phyloP scores from a whole-genome alignment of 352 stramenopile species.

The Phytophthora syringae region DNA sequence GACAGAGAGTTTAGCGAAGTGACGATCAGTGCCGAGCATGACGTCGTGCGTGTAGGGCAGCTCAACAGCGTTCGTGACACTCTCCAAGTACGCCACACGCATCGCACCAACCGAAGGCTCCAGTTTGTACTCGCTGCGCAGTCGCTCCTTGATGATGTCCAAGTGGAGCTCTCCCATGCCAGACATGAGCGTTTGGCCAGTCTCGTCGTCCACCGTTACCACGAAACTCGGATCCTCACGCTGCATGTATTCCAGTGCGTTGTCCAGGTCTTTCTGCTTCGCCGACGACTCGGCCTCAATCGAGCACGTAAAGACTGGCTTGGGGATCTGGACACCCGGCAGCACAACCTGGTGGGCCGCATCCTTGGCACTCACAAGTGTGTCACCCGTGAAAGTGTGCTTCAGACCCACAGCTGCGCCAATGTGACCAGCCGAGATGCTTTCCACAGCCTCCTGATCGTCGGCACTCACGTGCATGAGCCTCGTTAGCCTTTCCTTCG shows the following conservation, averaged over 20 bases:
- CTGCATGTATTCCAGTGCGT: slow-evolving; percentile 79
- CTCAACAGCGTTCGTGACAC: slow-evolving; percentile 48
- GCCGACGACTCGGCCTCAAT: slow-evolving; percentile 89
- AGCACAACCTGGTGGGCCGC: slow-evolving; percentile 47
- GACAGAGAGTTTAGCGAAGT: slow-evolving; percentile 72
- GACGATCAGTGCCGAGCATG: slow-evolving; percentile 71
- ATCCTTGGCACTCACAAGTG: slow-evolving; percentile 87
- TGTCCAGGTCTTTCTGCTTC: slow-evolving; percentile 88
- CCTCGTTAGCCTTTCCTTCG: slow-evolving; percentile 68
- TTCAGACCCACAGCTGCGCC: slow-evolving; percentile 94
- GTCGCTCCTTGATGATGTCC: slow-evolving; percentile 92
- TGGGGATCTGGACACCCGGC: slow-evolving; percentile 71
- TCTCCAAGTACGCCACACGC: slow-evolving; percentile 93
- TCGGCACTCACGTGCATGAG: slow-evolving; percentile 92
- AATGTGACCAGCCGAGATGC: slow-evolving; percentile 90
- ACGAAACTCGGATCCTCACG: slow-evolving; percentile 97
- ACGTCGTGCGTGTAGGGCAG: slow-evolving; percentile 65
- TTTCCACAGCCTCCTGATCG: slow-evolving; percentile 88
- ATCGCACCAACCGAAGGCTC: slow-evolving; percentile 86
- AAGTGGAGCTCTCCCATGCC: slow-evolving; percentile 96
- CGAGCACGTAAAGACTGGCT: slow-evolving; percentile 92
- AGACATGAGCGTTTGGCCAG: slow-evolving; percentile 97
- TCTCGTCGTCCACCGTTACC: slow-evolving; percentile 95
- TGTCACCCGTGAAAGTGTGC: slow-evolving; percentile 93
- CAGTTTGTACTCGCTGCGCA: slow-evolving; percentile 91